Evolutionary conservation across 2,329 filamentous ascomycete genomes (phyloP).

Genomic region (Metarhizium rileyi): DNA sequence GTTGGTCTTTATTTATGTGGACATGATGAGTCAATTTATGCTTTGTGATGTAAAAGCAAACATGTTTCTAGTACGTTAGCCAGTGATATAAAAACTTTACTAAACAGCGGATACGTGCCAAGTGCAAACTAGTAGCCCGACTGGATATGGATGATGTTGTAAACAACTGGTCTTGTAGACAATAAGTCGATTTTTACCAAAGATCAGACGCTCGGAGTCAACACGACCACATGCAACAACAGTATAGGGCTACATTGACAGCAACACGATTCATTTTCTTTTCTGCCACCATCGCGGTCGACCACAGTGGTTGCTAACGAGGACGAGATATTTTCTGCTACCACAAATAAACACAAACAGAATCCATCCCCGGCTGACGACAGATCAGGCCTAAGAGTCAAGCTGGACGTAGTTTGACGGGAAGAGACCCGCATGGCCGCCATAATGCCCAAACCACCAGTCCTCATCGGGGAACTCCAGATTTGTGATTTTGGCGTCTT

Average conservation of each 20-base stretch:
- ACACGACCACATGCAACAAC: no score
- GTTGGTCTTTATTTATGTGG: not conserved
- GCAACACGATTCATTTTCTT: not conserved
- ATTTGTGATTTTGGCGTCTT: constrained; percentile 71
- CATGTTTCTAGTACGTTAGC: not conserved
- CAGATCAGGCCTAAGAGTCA: constrained; percentile 21
- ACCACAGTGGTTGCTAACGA: not conserved
- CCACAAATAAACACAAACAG: not conserved
- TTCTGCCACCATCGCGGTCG: not conserved
- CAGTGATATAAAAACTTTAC: no score
- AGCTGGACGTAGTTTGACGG: constrained; percentile 61
- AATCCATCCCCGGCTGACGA: not conserved
- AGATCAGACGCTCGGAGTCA: not conserved
- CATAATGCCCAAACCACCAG: constrained; percentile 92
- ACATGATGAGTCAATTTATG: not conserved
- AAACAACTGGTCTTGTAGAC: not conserved
- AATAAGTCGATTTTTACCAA: not conserved
- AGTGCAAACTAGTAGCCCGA: no score
- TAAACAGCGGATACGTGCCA: no score
- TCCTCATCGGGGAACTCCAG: constrained; percentile 96
- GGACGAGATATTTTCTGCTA: not conserved
- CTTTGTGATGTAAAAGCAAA: not conserved
- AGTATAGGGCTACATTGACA: not conserved
- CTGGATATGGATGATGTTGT: no score
- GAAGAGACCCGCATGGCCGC: constrained; percentile 76